Evolutionary conservation across 345 rosid genomes (phyloP), one percentile per base, ranked within the genome.

Genomic region (Crucihimalaya himalaica): DNA sequence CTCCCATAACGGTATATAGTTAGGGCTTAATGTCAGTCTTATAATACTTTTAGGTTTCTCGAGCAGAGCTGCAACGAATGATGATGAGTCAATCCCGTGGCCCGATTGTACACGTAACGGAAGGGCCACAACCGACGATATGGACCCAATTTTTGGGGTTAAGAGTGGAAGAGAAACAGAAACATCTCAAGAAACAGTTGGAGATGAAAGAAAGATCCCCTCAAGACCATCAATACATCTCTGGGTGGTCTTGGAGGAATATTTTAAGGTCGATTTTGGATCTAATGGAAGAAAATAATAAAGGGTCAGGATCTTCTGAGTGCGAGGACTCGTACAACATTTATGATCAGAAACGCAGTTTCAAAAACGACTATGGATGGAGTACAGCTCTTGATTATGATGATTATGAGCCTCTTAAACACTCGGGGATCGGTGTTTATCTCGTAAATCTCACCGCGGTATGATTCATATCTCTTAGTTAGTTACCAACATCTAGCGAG

Each of bases 381-480:
- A 95, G 92, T 72, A 77, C 76, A 28, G 97, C 96, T 25, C 76
- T 95, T 8, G 91, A 90, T 13, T 83, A 54, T 15, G 68, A 83
- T 0, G 86, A 84, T 39, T 87, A 87, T 25, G 39, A 56, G 12
- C 92, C 96, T 55, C 92, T 95, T 39, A 81, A 66, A 43, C 58
- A 87, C 76, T 84, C 94, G 0, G 97, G 89, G 61, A 82, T 87
- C 0, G 87, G 98, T 4, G 85, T 92, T 47, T 90, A 73, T 54
- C 87, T 83, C 0, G 99, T 92, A 42, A 85, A 88, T 75, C 93
- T 95, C 63, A 87, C 96, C 0, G 97, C 94, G 86, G 94, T 91
- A 87, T 68, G 77, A 52, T 34, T 52, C 60, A 11, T 19, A 15
- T 62, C 11, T 28, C 53, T 55, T 48, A 8, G 5, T 62, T 63